A percentile compares a stretch with the other conserved stretches of the same genome.
Conservation (phyloP, 495 filamentous ascomycete genomes). For the Darksidea phi region DNA sequence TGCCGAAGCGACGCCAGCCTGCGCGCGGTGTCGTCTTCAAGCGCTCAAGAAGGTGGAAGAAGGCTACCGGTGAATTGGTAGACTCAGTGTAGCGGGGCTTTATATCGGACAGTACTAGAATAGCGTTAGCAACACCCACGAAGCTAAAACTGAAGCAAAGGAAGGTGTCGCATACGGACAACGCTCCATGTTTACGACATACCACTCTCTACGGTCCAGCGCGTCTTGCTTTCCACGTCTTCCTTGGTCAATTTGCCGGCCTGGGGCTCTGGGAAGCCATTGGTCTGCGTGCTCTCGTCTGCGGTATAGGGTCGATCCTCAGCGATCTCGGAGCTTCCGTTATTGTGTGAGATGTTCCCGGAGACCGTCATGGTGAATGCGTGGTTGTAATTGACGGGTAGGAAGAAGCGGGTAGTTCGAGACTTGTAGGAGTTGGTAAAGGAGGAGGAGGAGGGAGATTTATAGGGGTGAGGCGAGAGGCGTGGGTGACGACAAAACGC, state of each 20-base stretch:
- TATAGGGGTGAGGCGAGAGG: neutral
- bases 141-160: neutral
- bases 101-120: constrained; percentile 48
- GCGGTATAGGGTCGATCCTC: too few species aligned
- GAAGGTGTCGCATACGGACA: constrained; percentile 33
- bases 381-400: neutral
- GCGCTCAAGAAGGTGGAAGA: constrained; percentile 88
- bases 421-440: too few species aligned
- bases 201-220: constrained; percentile 44
- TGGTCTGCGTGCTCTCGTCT: constrained; percentile 34
- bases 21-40: constrained; percentile 95
- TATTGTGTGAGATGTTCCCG: neutral
- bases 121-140: neutral
- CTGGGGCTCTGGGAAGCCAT: constrained; percentile 32
- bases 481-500: neutral
- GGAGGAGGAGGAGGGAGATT: too few species aligned
- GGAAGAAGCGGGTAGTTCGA: too few species aligned
- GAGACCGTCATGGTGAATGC: neutral
- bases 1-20: constrained; percentile 87
- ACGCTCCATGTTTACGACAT: constrained; percentile 30
- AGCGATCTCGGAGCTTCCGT: too few species aligned
- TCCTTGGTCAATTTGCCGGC: constrained; percentile 30
- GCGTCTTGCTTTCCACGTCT: constrained; percentile 4
- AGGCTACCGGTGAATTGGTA: constrained; percentile 74
- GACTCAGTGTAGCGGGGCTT: constrained; percentile 55